Conservation (phyloP, 2,329 filamentous ascomycete genomes). For the Paraconiothyrium brasiliense region DNA sequence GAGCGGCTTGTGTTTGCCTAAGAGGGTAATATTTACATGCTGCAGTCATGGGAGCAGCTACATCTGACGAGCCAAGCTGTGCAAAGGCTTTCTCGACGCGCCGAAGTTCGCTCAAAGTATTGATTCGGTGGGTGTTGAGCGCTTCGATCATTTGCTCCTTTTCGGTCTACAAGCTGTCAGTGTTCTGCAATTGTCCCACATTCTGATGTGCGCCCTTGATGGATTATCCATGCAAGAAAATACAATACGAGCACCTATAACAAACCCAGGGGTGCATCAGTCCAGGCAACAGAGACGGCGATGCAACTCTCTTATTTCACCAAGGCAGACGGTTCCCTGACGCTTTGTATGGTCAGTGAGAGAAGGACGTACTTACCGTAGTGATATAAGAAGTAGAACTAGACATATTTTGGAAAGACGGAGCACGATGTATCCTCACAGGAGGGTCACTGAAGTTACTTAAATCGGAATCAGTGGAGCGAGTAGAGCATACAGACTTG, state of each 20-base stretch:
- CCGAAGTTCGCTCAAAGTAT: slow-evolving; percentile 76
- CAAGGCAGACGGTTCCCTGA: too few relatives aligned
- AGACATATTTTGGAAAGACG: slow-evolving; percentile 40
- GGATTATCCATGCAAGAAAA: too few relatives aligned
- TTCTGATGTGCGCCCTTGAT: not conserved
- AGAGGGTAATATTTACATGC: slow-evolving; percentile 61
- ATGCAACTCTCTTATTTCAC: too few relatives aligned
- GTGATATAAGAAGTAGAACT: slow-evolving; percentile 30
- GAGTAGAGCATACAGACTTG: slow-evolving; percentile 35
- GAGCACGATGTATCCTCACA: slow-evolving; percentile 33
- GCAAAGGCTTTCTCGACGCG: slow-evolving; percentile 75
- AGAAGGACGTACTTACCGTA: slow-evolving; percentile 27
- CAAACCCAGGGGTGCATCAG: too few relatives aligned
- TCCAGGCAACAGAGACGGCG: too few relatives aligned
- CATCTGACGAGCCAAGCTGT: slow-evolving; percentile 65
- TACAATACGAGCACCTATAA: too few relatives aligned
- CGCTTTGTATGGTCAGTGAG: not conserved
- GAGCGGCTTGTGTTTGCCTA: not conserved
- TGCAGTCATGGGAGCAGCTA: slow-evolving; percentile 72
- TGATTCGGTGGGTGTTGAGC: slow-evolving; percentile 73
- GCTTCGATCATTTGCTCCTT: slow-evolving; percentile 69
- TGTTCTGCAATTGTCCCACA: not conserved
- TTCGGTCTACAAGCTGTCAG: slow-evolving; percentile 49
- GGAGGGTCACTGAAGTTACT: slow-evolving; percentile 39
- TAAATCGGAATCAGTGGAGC: slow-evolving; percentile 29